These are phyloP conservation scores for Austroboletus eburneus DNA, from an alignment of 768 basidiomycete genomes.

Conservation along the genomic window DNA sequence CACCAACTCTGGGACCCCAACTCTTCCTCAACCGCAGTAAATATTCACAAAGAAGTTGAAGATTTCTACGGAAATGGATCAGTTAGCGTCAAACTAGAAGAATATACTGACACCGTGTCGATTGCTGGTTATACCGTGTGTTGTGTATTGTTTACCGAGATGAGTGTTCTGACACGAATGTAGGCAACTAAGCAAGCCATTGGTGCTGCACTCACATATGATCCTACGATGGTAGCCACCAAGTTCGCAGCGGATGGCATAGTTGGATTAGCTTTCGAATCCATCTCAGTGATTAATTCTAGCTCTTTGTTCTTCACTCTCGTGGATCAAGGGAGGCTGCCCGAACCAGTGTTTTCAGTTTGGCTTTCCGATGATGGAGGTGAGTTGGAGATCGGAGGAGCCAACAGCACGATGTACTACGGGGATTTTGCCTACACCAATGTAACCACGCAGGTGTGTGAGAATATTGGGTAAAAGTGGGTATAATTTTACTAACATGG, in stretches of 20 bases:
- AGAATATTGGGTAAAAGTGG: too few relatives aligned
- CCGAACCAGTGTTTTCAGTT: slow-evolving; percentile 42
- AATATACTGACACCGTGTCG: slow-evolving; percentile 4
- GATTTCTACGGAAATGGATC: background rate
- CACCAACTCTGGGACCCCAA: slow-evolving; percentile 32
- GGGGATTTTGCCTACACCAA: slow-evolving; percentile 33
- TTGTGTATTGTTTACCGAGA: background rate
- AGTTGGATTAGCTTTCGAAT: slow-evolving; percentile 40
- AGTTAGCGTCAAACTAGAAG: background rate
- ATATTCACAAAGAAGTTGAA: background rate
- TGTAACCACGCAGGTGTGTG: slow-evolving; percentile 21
- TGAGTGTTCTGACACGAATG: background rate
- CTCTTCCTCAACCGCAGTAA: slow-evolving; percentile 4
- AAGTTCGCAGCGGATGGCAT: slow-evolving; percentile 18
- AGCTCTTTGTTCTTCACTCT: slow-evolving; percentile 40
- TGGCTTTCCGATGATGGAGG: slow-evolving; percentile 37
- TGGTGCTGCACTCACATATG: slow-evolving; percentile 3
- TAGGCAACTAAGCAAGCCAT: slow-evolving; percentile 10
- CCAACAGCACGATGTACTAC: slow-evolving; percentile 32
- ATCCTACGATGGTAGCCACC: background rate
- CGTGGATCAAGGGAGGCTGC: slow-evolving; percentile 31
- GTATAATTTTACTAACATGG: too few relatives aligned
- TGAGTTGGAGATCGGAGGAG: slow-evolving; percentile 39
- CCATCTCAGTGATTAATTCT: slow-evolving; percentile 32
- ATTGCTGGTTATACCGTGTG: slow-evolving; percentile 8